Conservation (phyloP, 768 basidiomycete genomes). For the Collybiopsis luxurians region DNA sequence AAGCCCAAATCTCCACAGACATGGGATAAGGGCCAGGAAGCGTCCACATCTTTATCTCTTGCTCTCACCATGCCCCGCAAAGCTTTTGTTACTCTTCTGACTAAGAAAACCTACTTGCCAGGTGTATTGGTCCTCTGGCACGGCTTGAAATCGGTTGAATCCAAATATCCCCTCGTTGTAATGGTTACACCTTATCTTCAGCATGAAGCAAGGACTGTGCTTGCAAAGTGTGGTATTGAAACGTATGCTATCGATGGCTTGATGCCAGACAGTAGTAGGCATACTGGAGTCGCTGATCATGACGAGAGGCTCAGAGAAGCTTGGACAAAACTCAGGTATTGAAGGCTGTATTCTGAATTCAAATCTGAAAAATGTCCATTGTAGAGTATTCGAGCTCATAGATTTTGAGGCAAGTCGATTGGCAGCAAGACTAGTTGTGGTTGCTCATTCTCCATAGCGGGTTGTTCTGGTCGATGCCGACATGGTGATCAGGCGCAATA, state of each 20-base stretch:
- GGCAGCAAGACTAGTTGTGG: background rate
- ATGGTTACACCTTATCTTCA: slow-evolving; percentile 68
- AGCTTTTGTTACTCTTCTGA: slow-evolving; percentile 51
- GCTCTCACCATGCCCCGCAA: slow-evolving; percentile 7
- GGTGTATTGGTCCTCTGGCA: slow-evolving; percentile 61
- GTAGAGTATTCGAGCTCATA: slow-evolving; percentile 59
- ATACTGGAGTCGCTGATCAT: slow-evolving; percentile 37
- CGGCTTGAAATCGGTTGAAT: slow-evolving; percentile 49
- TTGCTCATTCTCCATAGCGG: slow-evolving; percentile 39
- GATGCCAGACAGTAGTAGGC: slow-evolving; percentile 41
- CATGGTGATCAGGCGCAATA: slow-evolving; percentile 80
- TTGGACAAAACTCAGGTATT: slow-evolving; percentile 66
- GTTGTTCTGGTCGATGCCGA: slow-evolving; percentile 84
- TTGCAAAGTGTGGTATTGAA: slow-evolving; percentile 51
- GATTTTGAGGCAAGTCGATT: slow-evolving; percentile 59
- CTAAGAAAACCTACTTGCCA: slow-evolving; percentile 49
- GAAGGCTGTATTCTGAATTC: background rate
- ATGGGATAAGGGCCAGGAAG: no score
- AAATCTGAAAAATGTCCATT: slow-evolving; percentile 1
- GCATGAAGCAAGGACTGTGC: slow-evolving; percentile 44
- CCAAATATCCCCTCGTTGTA: slow-evolving; percentile 74
- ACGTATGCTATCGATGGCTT: slow-evolving; percentile 61
- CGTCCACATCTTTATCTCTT: no score
- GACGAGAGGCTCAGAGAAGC: slow-evolving; percentile 64
- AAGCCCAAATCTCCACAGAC: no score